A percentile compares a stretch with the other conserved stretches of the same genome.
These are phyloP conservation scores for Leptodermis oblonga DNA, from an alignment of 257 asterid genomes.

Conservation along the genomic window DNA sequence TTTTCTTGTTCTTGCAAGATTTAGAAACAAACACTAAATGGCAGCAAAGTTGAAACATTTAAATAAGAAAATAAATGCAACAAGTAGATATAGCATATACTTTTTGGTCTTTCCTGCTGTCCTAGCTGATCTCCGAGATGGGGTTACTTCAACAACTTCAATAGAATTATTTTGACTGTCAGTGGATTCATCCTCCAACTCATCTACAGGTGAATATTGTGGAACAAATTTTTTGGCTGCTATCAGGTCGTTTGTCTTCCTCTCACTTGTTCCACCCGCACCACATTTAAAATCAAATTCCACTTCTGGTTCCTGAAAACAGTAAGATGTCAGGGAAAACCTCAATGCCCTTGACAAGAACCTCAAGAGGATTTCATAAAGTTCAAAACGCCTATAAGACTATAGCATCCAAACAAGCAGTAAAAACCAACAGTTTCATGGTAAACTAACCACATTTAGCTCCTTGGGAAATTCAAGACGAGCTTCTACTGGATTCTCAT, in stretches of 20 bases:
- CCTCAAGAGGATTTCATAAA: background rate
- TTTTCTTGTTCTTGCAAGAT: background rate
- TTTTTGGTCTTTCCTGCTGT: slow-evolving; percentile 60
- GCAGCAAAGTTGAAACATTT: background rate
- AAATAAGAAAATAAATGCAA: background rate
- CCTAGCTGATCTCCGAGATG: slow-evolving; percentile 71
- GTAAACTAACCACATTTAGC: slow-evolving; percentile 49
- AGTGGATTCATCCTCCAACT: slow-evolving; percentile 38
- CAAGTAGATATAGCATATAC: slow-evolving; percentile 31
- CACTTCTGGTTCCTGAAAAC: slow-evolving; percentile 38
- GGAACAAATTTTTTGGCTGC: slow-evolving; percentile 31
- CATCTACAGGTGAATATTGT: slow-evolving; percentile 39
- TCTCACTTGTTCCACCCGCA: slow-evolving; percentile 46
- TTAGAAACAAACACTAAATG: background rate
- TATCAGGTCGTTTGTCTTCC: slow-evolving; percentile 31
- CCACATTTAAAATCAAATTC: slow-evolving; percentile 80
- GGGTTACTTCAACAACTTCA: slow-evolving; percentile 46
- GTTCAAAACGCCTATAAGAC: background rate
- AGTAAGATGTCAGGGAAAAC: background rate
- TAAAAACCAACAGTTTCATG: slow-evolving; percentile 16
- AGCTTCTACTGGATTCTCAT: slow-evolving; percentile 79
- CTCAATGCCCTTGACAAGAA: background rate
- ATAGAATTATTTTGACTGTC: slow-evolving; percentile 45
- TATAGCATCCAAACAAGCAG: background rate
- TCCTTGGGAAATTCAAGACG: slow-evolving; percentile 68